These are phyloP conservation scores for Calonectria crousiana DNA, from an alignment of 2,329 filamentous ascomycete genomes.

Conservation along the genomic window DNA sequence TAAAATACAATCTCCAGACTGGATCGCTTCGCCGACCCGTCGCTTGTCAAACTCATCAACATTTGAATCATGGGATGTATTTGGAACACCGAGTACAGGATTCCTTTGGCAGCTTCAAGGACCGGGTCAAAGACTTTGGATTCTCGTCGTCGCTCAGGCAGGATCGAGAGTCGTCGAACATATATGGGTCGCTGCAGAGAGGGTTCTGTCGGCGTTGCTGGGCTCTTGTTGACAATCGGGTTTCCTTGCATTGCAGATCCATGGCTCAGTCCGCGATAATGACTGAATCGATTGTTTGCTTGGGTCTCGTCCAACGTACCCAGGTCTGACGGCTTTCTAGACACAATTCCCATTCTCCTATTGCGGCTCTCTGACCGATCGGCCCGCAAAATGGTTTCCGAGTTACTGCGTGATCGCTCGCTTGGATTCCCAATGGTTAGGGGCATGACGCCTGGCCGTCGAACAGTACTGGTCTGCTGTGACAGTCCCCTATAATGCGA, in stretches of 20 bases:
- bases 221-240: slow-evolving; percentile 60
- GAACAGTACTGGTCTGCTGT: slow-evolving; percentile 73
- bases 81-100: slow-evolving; percentile 76
- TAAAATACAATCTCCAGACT: slow-evolving; percentile 77
- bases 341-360: slow-evolving; percentile 74
- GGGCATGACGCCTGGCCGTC: slow-evolving; percentile 80
- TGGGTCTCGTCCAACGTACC: slow-evolving; percentile 73
- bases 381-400: slow-evolving; percentile 68
- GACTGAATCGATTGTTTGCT: slow-evolving; percentile 74
- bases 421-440: slow-evolving; percentile 76
- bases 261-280: slow-evolving; percentile 75
- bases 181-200: slow-evolving; percentile 71
- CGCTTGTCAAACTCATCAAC: slow-evolving; percentile 71
- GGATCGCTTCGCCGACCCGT: slow-evolving; percentile 70
- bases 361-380: slow-evolving; percentile 68
- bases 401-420: slow-evolving; percentile 76
- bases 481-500: slow-evolving; percentile 85
- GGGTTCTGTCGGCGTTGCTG: slow-evolving; percentile 70
- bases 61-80: slow-evolving; percentile 77
- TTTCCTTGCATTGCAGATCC: slow-evolving; percentile 75
- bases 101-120: slow-evolving; percentile 74
- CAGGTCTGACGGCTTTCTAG: slow-evolving; percentile 70
- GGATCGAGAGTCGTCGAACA: slow-evolving; percentile 71
- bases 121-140: slow-evolving; percentile 72
- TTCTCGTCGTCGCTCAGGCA: slow-evolving; percentile 73